Evolutionary conservation across 176 grass and related monocot genomes (phyloP).

Genomic region (Neostapfia colusana): DNA sequence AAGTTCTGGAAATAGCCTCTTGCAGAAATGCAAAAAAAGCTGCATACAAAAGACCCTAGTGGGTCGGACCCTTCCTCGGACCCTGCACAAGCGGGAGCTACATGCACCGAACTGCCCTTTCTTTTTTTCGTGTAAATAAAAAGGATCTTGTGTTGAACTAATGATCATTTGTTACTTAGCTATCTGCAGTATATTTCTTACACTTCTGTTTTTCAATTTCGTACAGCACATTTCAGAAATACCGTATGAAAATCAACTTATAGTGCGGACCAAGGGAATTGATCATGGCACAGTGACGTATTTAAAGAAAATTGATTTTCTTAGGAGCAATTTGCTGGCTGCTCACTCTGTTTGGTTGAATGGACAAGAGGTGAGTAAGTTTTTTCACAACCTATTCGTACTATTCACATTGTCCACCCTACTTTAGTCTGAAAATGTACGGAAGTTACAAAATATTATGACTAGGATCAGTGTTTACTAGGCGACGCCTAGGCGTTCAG

Average conservation of each 20-base stretch:
- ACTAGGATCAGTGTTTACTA: too few species aligned
- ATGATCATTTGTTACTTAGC: neutral
- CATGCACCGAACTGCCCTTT: too few species aligned
- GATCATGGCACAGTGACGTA: constrained; percentile 94
- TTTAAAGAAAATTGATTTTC: constrained; percentile 85
- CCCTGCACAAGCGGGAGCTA: too few species aligned
- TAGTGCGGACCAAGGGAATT: constrained; percentile 61
- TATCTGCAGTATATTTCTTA: neutral
- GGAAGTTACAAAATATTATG: neutral
- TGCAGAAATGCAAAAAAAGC: too few species aligned
- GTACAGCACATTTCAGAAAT: constrained; percentile 89
- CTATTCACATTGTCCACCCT: constrained; percentile 1
- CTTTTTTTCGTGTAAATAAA: neutral
- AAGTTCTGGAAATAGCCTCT: too few species aligned
- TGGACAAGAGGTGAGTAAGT: constrained; percentile 62
- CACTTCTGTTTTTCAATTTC: constrained; percentile 29
- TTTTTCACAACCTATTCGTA: neutral
- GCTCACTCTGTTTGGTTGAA: constrained; percentile 94
- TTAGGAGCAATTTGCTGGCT: constrained; percentile 78
- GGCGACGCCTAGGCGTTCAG: too few species aligned
- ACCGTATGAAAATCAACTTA: constrained; percentile 85
- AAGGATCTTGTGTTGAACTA: neutral
- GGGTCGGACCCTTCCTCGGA: too few species aligned
- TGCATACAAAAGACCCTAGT: too few species aligned
- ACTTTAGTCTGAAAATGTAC: neutral